Evolutionary conservation across 768 basidiomycete species (phyloP).

Genomic region (Terana coerulea): DNA sequence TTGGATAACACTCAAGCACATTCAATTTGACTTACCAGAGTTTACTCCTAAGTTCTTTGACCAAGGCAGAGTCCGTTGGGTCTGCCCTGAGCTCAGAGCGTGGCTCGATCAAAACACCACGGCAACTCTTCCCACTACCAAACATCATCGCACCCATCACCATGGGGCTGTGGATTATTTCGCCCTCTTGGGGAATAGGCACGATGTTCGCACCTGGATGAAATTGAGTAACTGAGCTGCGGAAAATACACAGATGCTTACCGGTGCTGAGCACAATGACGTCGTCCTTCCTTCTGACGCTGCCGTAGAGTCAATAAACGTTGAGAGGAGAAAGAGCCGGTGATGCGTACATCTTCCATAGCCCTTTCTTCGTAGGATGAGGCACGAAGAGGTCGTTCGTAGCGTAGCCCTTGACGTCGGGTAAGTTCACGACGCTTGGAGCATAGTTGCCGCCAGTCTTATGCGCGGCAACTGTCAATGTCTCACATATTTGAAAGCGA

Average conservation of each 20-base stretch:
- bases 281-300: neutral
- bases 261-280: neutral
- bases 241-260: neutral
- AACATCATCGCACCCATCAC: conserved; percentile 34
- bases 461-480: too few relatives aligned
- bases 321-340: neutral
- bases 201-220: conserved; percentile 32
- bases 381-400: conserved; percentile 5
- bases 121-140: conserved; percentile 34
- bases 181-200: conserved; percentile 20
- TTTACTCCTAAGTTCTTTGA: conserved; percentile 28
- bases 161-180: conserved; percentile 28
- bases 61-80: conserved; percentile 20
- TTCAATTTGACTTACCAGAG: conserved; percentile 27
- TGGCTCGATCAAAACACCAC: conserved; percentile 38
- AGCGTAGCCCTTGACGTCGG: conserved; percentile 10
- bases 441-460: conserved; percentile 6
- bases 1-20: neutral
- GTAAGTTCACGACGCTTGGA: conserved; percentile 4
- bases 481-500: too few relatives aligned
- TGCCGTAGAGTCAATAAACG: conserved; percentile 8
- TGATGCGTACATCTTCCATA: conserved; percentile 1
- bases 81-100: conserved; percentile 23
- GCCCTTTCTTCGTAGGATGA: conserved; percentile 7
- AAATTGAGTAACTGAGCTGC: neutral